Evolutionary conservation across 2,329 filamentous ascomycete genomes (phyloP), one percentile per base, ranked within the genome.

Genomic region (Aspergillus bombycis): DNA sequence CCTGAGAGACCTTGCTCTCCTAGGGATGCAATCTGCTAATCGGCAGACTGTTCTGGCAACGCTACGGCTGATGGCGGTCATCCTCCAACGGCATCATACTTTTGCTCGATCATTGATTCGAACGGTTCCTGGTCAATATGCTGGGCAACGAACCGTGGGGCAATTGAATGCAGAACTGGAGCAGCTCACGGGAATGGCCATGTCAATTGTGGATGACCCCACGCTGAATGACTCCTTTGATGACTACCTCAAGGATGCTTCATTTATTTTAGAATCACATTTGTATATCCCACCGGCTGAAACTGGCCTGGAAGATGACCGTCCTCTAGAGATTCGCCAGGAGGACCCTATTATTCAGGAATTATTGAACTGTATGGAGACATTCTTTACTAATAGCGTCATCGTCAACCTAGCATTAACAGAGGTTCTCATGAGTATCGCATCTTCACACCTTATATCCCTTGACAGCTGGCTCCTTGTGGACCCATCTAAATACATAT

Each of bases 391-490:
- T 6, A 99, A 99, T 71, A 90, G 93, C 3, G 89, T 98, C 3
- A 93, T 97, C 70, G 94, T 91, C 3, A 99, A 99, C 70, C 81
- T 99, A 4, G 91, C 91, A 0, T 83, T 97, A 1, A 98, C 94
- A 0, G 92, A 96, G 71, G 86, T 91, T 0, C 83, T 98, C 50
- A 86, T 96, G 32, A 91, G 92, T 68, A 83, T 99, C 46, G 91
- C 91, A 12, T 88, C 91, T 0, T 98, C 95, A 70, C 91, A 93
- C 7, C 91, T 92, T 66, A 90, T 97, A 73, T 88, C 89, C 23
- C 84, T 97, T 14, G 93, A 97, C 72, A 91, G 91, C n/a, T 99
- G 95, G 94, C 81, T 98, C 34, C 82, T 94, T 7, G 89, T 92
- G 19, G 88, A 90, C 59, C 91, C 91, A 4, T 82, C 80, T n/a